Conservation (phyloP, 176 grass and related monocot species). For the Typha latifolia region DNA sequence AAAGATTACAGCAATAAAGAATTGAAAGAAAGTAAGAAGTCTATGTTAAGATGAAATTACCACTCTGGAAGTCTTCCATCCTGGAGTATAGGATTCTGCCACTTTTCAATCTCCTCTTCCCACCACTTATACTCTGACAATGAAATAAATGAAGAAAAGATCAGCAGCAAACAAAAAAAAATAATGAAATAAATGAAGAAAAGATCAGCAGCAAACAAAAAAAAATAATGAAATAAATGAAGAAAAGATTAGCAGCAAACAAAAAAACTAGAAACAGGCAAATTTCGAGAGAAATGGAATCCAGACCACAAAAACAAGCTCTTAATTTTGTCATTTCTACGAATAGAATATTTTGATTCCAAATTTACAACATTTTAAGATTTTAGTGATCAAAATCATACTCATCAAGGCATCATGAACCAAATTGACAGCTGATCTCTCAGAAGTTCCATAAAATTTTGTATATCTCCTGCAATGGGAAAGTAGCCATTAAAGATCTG, state of each 20-base stretch:
- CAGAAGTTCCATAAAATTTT: slow-evolving; percentile 88
- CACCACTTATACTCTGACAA: slow-evolving; percentile 77
- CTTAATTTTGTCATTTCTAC: too few relatives aligned
- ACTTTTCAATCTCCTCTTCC: slow-evolving; percentile 91
- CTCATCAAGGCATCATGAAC: slow-evolving; percentile 86
- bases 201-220: slow-evolving; percentile 18
- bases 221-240: slow-evolving; percentile 16
- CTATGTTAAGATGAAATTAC: slow-evolving; percentile 22
- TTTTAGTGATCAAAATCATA: slow-evolving; percentile 32
- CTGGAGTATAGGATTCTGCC: slow-evolving; percentile 67
- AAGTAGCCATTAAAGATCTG: slow-evolving; percentile 9
- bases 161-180: slow-evolving; percentile 20
- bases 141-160: slow-evolving; percentile 13
- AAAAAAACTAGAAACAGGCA: slow-evolving; percentile 10
- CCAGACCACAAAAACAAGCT: slow-evolving; percentile 10
- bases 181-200: slow-evolving; percentile 14
- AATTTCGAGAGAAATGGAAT: slow-evolving; percentile 17
- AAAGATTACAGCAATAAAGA: not conserved
- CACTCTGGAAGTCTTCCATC: slow-evolving; percentile 89
- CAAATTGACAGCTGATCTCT: slow-evolving; percentile 81
- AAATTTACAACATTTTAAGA: not conserved
- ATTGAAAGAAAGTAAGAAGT: not conserved
- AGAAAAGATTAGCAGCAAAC: slow-evolving; percentile 15
- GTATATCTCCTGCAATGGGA: slow-evolving; percentile 77
- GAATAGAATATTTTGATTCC: too few relatives aligned